Conservation (phyloP, 2,329 filamentous ascomycete genomes). For the Colletotrichum falcatum region DNA sequence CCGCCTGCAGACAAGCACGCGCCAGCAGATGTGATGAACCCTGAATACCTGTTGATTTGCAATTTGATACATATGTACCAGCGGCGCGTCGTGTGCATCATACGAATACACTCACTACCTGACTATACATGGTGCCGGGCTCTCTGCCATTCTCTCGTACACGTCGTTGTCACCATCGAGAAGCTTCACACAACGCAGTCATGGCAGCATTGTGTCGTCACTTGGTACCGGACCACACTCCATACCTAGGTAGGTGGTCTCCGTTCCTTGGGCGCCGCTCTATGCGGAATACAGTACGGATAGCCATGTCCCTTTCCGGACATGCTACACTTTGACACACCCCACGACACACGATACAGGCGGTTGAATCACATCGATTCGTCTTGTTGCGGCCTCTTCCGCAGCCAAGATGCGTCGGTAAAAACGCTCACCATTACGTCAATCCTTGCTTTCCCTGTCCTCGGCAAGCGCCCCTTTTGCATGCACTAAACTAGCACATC, state of each 20-base stretch:
- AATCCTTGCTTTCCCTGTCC: slow-evolving; percentile 10
- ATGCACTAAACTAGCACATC: neutral
- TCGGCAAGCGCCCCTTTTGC: neutral
- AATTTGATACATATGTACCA: too few relatives aligned
- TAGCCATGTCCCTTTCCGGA: slow-evolving; percentile 3
- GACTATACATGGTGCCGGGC: slow-evolving; percentile 23
- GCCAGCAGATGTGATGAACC: slow-evolving; percentile 40
- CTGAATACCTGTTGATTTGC: slow-evolving; percentile 27
- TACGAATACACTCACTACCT: too few relatives aligned
- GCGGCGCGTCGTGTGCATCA: slow-evolving; percentile 6
- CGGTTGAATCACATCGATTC: slow-evolving; percentile 24
- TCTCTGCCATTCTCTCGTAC: neutral
- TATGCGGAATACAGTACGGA: neutral
- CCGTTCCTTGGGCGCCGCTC: slow-evolving; percentile 12
- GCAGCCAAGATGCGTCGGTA: slow-evolving; percentile 3
- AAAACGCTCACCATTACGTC: slow-evolving; percentile 21
- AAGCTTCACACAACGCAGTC: slow-evolving; percentile 2
- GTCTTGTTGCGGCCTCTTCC: slow-evolving; percentile 21
- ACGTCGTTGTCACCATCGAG: neutral
- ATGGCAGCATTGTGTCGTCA: slow-evolving; percentile 11
- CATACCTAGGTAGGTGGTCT: too few relatives aligned
- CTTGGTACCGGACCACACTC: neutral
- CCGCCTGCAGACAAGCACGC: slow-evolving; percentile 39
- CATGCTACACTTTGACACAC: slow-evolving; percentile 26
- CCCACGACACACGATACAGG: slow-evolving; percentile 22